Conservation (phyloP, 352 stramenopile species). For the Plasmopara halstedii region DNA sequence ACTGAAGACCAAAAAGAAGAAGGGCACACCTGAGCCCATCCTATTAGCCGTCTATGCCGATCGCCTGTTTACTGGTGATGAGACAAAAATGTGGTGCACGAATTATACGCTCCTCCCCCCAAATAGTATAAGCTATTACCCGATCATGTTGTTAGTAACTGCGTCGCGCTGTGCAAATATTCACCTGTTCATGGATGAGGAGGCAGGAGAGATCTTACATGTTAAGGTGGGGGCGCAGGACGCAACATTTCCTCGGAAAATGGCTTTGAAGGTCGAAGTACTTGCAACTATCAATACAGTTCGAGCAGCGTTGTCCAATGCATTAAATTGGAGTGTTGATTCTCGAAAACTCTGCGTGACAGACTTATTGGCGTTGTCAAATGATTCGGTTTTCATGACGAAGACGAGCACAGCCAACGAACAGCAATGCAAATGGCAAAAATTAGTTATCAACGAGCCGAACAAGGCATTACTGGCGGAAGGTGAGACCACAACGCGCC, state of each 20-base stretch:
- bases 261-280: conserved; percentile 29
- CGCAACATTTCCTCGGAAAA: conserved; percentile 37
- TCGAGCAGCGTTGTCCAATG: conserved; percentile 43
- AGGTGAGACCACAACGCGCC: conserved; percentile 21
- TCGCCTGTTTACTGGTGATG: conserved; percentile 66
- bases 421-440: conserved; percentile 37
- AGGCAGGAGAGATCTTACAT: conserved; percentile 41
- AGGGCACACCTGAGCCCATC: conserved; percentile 15
- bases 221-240: conserved; percentile 59
- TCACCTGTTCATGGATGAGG: conserved; percentile 51
- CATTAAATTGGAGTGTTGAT: conserved; percentile 30
- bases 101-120: conserved; percentile 74
- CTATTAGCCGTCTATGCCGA: conserved; percentile 62
- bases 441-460: conserved; percentile 32
- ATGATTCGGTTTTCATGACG: conserved; percentile 39
- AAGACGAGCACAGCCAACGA: conserved; percentile 33
- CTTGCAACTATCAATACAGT: conserved; percentile 42
- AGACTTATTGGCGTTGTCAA: conserved; percentile 32
- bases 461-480: conserved; percentile 20
- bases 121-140: conserved; percentile 46
- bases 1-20: conserved; percentile 16
- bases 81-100: conserved; percentile 68
- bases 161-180: conserved; percentile 42
- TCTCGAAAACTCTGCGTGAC: conserved; percentile 24
- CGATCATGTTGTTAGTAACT: conserved; percentile 45